phyloP scores from a whole-genome alignment of 1,139 yeast species.

The Zygoascus hellenicus region DNA sequence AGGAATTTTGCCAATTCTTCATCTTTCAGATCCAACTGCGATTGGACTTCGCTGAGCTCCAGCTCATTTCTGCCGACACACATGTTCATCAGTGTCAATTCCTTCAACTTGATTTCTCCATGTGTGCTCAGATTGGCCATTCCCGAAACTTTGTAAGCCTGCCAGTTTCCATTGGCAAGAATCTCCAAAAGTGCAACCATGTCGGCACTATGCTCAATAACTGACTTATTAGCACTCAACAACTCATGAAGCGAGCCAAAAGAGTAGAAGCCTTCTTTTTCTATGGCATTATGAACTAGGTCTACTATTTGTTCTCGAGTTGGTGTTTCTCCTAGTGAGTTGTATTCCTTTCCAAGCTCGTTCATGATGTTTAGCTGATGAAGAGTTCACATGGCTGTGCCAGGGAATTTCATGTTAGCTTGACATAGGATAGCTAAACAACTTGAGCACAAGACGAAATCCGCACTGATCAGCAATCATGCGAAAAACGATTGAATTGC shows the following conservation, averaged over 20 bases:
- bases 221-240: constrained; percentile 9
- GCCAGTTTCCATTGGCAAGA: constrained; percentile 23
- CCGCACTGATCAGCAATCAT: not conserved
- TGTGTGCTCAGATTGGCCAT: constrained; percentile 11
- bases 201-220: constrained; percentile 1
- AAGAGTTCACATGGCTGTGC: not conserved
- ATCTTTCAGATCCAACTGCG: constrained; percentile 15
- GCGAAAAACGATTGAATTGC: not conserved
- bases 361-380: constrained; percentile 4
- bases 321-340: constrained; percentile 1
- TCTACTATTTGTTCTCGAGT: constrained; percentile 8
- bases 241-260: constrained; percentile 21
- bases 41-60: constrained; percentile 15
- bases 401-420: not conserved
- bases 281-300: constrained; percentile 17
- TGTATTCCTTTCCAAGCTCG: not conserved
- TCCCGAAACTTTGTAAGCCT: constrained; percentile 12
- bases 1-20: constrained; percentile 22
- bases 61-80: constrained; percentile 6
- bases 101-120: constrained; percentile 21
- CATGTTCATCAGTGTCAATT: constrained; percentile 18
- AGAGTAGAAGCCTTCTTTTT: constrained; percentile 17
- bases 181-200: constrained; percentile 21
- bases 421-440: not conserved
- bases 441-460: not conserved